Evolutionary conservation across 768 basidiomycete species (phyloP).

Genomic region (Boletus speciosus): DNA sequence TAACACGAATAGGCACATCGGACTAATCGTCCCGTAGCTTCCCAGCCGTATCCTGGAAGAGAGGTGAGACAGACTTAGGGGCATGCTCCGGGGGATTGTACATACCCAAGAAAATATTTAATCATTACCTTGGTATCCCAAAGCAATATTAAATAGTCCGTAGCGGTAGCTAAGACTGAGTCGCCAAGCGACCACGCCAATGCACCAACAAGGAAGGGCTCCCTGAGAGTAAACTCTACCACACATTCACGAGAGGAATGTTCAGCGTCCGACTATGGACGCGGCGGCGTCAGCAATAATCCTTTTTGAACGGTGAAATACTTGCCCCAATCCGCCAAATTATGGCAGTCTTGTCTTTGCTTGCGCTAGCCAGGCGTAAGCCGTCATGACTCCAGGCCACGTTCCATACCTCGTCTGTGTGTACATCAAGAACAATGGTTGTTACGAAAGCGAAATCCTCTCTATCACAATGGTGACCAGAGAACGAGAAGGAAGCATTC

Average conservation of each 20-base stretch:
- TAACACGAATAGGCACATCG: constrained; percentile 71
- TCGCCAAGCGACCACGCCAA: constrained; percentile 95
- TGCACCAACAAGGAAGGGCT: constrained; percentile 69
- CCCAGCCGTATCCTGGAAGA: constrained; percentile 67
- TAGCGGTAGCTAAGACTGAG: constrained; percentile 74
- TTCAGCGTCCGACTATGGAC: constrained; percentile 42
- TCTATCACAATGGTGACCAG: constrained; percentile 80
- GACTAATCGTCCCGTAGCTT: constrained; percentile 68
- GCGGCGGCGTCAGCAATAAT: constrained; percentile 4
- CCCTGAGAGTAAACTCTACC: constrained; percentile 57
- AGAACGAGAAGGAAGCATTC: constrained; percentile 67
- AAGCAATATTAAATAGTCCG: constrained; percentile 78
- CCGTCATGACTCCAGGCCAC: constrained; percentile 95
- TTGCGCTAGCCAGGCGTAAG: constrained; percentile 76
- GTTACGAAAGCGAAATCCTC: constrained; percentile 81
- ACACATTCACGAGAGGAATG: constrained; percentile 57
- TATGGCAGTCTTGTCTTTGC: constrained; percentile 82
- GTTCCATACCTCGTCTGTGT: constrained; percentile 94
- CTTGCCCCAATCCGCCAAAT: constrained; percentile 86
- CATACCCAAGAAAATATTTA: constrained; percentile 78
- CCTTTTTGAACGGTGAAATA: constrained; percentile 11
- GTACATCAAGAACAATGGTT: constrained; percentile 80
- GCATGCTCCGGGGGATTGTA: constrained; percentile 4
- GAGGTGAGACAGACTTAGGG: constrained; percentile 7
- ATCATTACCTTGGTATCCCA: constrained; percentile 83